Conservation (phyloP, 345 rosid species). For the Citrus hindsii region DNA sequence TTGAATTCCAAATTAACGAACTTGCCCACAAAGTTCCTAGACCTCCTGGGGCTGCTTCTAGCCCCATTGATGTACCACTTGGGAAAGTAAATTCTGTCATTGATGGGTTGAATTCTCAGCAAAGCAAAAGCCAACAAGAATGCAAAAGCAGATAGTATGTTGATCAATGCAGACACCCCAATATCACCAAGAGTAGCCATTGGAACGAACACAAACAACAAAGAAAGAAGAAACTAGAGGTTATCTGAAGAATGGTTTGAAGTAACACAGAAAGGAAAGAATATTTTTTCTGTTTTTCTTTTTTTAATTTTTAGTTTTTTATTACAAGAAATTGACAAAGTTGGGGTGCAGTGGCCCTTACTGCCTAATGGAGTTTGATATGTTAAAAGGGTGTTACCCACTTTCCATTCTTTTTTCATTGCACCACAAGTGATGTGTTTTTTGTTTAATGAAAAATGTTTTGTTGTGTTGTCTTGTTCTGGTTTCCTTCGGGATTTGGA, state of each 20-base stretch:
- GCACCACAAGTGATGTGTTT: background rate
- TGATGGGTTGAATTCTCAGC: conserved; percentile 79
- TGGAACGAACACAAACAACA: background rate
- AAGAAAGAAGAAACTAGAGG: background rate
- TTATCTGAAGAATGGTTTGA: background rate
- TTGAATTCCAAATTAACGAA: conserved; percentile 74
- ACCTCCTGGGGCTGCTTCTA: conserved; percentile 68
- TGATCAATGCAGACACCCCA: conserved; percentile 78
- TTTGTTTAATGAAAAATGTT: background rate
- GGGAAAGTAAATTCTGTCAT: conserved; percentile 92
- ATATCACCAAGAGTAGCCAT: conserved; percentile 94
- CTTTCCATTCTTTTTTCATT: background rate
- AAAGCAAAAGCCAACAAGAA: conserved; percentile 90
- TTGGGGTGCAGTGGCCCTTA: background rate
- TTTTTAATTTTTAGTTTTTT: background rate
- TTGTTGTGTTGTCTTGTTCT: background rate
- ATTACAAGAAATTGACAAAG: background rate
- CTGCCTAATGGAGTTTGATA: background rate
- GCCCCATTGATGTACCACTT: conserved; percentile 74
- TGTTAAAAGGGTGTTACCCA: background rate
- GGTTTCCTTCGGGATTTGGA: background rate
- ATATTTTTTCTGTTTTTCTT: background rate
- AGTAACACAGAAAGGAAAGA: conserved; percentile 2
- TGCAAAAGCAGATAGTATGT: conserved; percentile 65
- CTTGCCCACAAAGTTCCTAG: conserved; percentile 57